Evolutionary conservation across 768 basidiomycete genomes (phyloP).

Genomic region (Daedaleopsis sinensis): DNA sequence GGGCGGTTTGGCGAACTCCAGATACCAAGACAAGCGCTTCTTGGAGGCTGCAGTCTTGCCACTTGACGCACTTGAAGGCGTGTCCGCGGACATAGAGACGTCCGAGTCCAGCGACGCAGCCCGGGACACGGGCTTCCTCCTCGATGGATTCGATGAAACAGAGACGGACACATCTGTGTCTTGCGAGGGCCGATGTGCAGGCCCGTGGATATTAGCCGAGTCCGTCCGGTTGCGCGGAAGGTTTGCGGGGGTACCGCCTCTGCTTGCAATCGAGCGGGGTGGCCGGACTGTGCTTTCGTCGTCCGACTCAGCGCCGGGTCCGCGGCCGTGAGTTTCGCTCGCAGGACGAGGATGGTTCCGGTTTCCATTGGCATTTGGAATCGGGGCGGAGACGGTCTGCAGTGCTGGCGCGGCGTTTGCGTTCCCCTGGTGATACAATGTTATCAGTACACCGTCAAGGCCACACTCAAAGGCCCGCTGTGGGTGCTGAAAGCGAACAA

Average conservation of each 20-base stretch:
- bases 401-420: background rate
- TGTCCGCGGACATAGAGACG: background rate
- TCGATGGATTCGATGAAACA: too few relatives aligned
- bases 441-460: too few relatives aligned
- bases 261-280: background rate
- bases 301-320: slow-evolving; percentile 7
- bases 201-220: background rate
- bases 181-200: background rate
- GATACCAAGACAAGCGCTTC: slow-evolving; percentile 34
- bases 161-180: background rate
- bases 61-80: background rate
- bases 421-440: background rate
- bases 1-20: slow-evolving; percentile 46
- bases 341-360: background rate
- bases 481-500: too few relatives aligned
- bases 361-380: background rate
- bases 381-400: background rate
- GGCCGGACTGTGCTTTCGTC: slow-evolving; percentile 7
- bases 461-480: too few relatives aligned
- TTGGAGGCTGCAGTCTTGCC: background rate
- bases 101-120: background rate
- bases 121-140: background rate
- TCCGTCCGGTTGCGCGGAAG: background rate
- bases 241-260: background rate
- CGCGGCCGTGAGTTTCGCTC: background rate